phyloP scores from a whole-genome alignment of 108 stramenopile genomes.

The Cyclostephanos invisitatus region DNA sequence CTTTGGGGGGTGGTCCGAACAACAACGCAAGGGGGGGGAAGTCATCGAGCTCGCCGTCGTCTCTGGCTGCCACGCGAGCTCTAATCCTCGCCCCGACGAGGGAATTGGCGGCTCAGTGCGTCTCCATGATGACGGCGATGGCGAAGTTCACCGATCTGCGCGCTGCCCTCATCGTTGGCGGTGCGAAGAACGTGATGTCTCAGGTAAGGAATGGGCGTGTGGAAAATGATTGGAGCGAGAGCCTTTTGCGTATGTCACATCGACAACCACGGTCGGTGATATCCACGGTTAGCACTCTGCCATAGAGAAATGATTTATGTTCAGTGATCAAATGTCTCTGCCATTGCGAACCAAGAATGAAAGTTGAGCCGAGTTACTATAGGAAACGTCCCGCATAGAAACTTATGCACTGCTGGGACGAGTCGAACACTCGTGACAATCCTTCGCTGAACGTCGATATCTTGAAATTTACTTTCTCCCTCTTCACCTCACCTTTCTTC shows the following conservation, averaged over 20 bases:
- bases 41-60: conserved; percentile 9
- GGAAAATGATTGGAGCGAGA: too few species aligned
- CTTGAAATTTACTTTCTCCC: not conserved
- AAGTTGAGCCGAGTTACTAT: conserved; percentile 41
- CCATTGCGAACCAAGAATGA: conserved; percentile 44
- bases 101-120: conserved; percentile 94
- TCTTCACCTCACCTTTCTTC: not conserved
- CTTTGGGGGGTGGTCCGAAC: conserved; percentile 16
- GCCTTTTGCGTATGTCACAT: not conserved
- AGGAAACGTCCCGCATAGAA: conserved; percentile 45
- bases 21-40: conserved; percentile 9
- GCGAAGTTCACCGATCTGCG: conserved; percentile 88
- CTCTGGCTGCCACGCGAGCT: conserved; percentile 66
- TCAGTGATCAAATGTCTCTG: conserved; percentile 34
- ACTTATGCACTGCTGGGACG: conserved; percentile 37
- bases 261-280: not conserved
- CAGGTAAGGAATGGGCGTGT: conserved; percentile 52
- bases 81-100: conserved; percentile 93
- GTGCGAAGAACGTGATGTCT: conserved; percentile 91
- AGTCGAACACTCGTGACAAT: conserved; percentile 51
- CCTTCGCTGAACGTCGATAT: not conserved
- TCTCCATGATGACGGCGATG: conserved; percentile 86
- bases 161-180: conserved; percentile 89
- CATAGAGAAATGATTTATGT: conserved; percentile 43
- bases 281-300: conserved; percentile 34